Base-by-base conservation (phyloP, 352 stramenopile genomes). In the Globisporangium megalacanthum region DNA sequence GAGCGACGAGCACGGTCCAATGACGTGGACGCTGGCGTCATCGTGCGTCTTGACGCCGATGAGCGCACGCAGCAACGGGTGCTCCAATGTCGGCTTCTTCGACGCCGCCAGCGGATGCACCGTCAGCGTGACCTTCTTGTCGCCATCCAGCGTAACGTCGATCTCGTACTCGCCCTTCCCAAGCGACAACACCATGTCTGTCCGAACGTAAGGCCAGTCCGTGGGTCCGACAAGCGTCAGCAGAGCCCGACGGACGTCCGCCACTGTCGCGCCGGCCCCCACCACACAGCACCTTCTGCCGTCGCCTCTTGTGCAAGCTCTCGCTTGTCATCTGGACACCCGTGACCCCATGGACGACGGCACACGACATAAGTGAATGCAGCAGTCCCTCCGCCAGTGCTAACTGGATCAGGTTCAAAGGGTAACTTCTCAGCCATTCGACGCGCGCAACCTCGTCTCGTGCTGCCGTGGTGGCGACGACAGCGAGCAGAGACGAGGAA, bases 331-430 rank as follows among this genome's bases (percentile, higher is more conserved):
- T 29, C 25, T 29, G 25, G 25, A 29, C 25, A 29, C 4, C 25
- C 25, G 25, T 4, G 25, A 29, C 25, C 25, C 25, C 42, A 47
- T 47, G 3, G 25, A 29, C 25, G 25, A 29, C 25, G 25, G 25
- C 55, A 76, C 61, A 70, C 64, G 53, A 62, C 54, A 65, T 56
- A 37, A 20, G 45, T 63, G 60, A 65, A 55, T 52, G 50, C 72
- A 80, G 72, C 72, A 75, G 69, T 80, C 72, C 72, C 72, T 80
- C 72, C 72, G 72, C 72, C 72, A 80, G 72, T 76, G 66, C 65
- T 75, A 80, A 75, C 72, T 80, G 72, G 72, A 80, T 80, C 72
- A 80, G 72, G 72, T 80, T 69, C 69, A 72, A 80, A 80, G 72
- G 64, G 72, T 80, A 76, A 58, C 72, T 73, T 80, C 72, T 80